Conservation (phyloP, 2,329 filamentous ascomycete genomes). For the Fusarium citri region DNA sequence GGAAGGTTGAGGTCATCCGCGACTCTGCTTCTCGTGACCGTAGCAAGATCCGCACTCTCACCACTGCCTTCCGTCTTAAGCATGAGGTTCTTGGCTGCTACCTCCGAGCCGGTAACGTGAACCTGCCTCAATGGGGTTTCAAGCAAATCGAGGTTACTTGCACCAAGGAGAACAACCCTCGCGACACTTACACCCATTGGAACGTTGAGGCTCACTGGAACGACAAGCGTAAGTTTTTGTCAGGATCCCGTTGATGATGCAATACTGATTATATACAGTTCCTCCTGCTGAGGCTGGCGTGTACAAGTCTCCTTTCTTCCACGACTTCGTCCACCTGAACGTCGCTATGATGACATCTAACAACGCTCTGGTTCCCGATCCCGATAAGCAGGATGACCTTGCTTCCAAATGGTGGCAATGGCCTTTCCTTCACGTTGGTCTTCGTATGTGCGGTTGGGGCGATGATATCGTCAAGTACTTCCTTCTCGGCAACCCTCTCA, state of each 20-base stretch:
- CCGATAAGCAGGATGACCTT: constrained; percentile 98
- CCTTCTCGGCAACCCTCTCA: constrained; percentile 93
- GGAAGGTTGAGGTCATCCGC: constrained; percentile 90
- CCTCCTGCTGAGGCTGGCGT: constrained; percentile 88
- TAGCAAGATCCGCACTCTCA: constrained; percentile 88
- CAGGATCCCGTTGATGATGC: neutral
- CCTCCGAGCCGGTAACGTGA: constrained; percentile 92
- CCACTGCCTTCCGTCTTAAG: constrained; percentile 89
- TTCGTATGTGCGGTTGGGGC: constrained; percentile 99
- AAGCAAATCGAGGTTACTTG: constrained; percentile 99
- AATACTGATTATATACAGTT: constrained; percentile 63
- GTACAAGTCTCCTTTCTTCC: constrained; percentile 96
- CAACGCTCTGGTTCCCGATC: constrained; percentile 96
- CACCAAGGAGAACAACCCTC: constrained; percentile 90
- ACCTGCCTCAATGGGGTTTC: constrained; percentile 98
- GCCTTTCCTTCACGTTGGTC: constrained; percentile 93
- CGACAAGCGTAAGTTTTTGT: constrained; percentile 79
- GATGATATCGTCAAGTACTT: constrained; percentile 98
- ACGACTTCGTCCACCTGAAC: constrained; percentile 97
- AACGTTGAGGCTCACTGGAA: constrained; percentile 97
- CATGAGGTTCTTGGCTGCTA: constrained; percentile 90
- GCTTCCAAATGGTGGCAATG: constrained; percentile 99
- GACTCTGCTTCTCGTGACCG: constrained; percentile 90
- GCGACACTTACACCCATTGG: constrained; percentile 97
- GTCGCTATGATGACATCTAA: constrained; percentile 99